Percentiles rank a stretch among this genome's conserved stretches.
phyloP scores from a whole-genome alignment of 164 flowering plant species.

The Aristolochia fimbriata region DNA sequence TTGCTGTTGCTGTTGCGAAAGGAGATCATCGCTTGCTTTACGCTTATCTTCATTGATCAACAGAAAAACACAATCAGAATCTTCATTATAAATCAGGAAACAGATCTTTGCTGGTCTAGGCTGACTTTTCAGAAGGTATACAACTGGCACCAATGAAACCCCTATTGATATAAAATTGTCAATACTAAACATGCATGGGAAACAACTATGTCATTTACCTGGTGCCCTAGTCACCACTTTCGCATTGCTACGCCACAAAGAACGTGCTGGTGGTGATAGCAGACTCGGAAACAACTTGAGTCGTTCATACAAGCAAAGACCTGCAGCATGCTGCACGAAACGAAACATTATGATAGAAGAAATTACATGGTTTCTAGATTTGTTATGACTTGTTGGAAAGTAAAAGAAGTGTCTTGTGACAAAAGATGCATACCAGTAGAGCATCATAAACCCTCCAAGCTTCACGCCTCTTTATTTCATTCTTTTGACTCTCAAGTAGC shows the following conservation, averaged over 20 bases:
- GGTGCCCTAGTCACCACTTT: constrained; percentile 31
- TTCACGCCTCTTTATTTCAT: constrained; percentile 81
- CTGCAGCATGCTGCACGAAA: constrained; percentile 63
- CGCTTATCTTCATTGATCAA: constrained; percentile 50
- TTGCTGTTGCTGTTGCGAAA: constrained; percentile 68
- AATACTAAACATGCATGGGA: too few relatives aligned
- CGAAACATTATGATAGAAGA: not conserved
- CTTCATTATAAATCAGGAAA: not conserved
- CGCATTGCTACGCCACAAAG: constrained; percentile 36
- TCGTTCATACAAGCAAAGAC: constrained; percentile 58
- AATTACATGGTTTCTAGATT: too few relatives aligned
- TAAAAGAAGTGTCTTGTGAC: not conserved
- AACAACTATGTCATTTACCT: constrained; percentile 25
- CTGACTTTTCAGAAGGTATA: not conserved
- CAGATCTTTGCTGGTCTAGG: not conserved
- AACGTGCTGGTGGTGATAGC: constrained; percentile 39
- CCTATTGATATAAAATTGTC: not conserved
- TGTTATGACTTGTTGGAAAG: too few relatives aligned
- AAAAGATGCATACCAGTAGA: constrained; percentile 44
- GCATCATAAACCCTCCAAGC: constrained; percentile 96
- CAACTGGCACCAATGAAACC: not conserved
- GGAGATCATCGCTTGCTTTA: constrained; percentile 52
- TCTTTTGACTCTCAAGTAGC: constrained; percentile 72
- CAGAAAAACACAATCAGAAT: not conserved
- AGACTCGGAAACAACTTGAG: constrained; percentile 49